phyloP scores from a whole-genome alignment of 2,329 filamentous ascomycete species.

The Aspergillus viridinutans region DNA sequence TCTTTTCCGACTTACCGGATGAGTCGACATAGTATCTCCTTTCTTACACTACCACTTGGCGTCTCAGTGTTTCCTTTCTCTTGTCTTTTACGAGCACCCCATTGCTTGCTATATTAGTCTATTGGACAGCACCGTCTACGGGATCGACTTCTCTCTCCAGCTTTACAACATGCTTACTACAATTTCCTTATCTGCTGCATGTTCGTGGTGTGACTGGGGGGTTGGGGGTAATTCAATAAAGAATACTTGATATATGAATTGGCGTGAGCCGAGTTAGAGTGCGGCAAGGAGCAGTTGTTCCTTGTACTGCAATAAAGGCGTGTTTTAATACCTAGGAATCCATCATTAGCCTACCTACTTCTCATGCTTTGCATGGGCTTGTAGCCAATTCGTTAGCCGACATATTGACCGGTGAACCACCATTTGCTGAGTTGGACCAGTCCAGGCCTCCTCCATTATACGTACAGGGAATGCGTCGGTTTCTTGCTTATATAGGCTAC shows the following conservation, averaged over 20 bases:
- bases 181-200: not conserved
- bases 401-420: not conserved
- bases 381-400: too few species aligned
- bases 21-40: conserved; percentile 41
- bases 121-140: not conserved
- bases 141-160: not conserved
- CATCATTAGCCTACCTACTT: not conserved
- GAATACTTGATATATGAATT: too few species aligned
- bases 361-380: not conserved
- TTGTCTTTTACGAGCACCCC: conserved; percentile 1
- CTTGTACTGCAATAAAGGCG: not conserved
- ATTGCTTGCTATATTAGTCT: not conserved
- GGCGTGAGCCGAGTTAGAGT: not conserved
- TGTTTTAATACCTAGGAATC: not conserved
- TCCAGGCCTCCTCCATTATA: not conserved
- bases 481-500: too few species aligned
- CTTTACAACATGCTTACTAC: not conserved
- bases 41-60: conserved; percentile 7
- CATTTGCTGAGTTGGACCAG: not conserved
- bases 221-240: not conserved
- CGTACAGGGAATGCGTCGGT: too few species aligned
- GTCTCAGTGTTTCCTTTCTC: conserved; percentile 3
- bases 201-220: not conserved
- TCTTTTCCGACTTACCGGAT: conserved; percentile 67
- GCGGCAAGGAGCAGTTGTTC: not conserved